These are phyloP conservation scores for Paxillus involutus DNA, from an alignment of 768 basidiomycete species.

Conservation along the genomic window DNA sequence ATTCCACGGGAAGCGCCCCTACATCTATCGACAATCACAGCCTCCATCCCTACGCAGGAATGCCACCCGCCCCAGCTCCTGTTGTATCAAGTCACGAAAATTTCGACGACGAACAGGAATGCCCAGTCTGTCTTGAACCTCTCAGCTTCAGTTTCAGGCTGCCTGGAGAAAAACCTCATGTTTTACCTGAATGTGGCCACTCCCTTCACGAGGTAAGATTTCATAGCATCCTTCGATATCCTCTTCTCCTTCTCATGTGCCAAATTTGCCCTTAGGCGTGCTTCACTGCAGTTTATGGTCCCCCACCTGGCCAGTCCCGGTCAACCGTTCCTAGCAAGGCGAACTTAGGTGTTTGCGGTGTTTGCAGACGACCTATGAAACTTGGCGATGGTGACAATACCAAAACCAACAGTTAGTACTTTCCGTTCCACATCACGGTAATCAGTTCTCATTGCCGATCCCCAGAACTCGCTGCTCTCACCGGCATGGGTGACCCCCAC, in stretches of 20 bases:
- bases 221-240: background rate
- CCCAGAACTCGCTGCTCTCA: conserved; percentile 89
- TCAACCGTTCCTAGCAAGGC: conserved; percentile 62
- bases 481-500: conserved; percentile 77
- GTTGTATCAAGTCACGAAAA: conserved; percentile 67
- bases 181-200: conserved; percentile 97
- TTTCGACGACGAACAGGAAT: conserved; percentile 81
- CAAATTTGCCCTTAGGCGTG: conserved; percentile 64
- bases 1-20: conserved; percentile 38
- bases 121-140: conserved; percentile 95
- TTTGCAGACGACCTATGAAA: conserved; percentile 96
- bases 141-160: conserved; percentile 90
- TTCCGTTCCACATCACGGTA: background rate
- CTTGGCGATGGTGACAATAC: conserved; percentile 84
- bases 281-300: conserved; percentile 95
- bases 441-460: conserved; percentile 7
- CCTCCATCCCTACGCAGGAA: conserved; percentile 56
- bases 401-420: conserved; percentile 80
- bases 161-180: conserved; percentile 95
- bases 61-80: conserved; percentile 66
- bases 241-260: conserved; percentile 1
- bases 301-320: conserved; percentile 61
- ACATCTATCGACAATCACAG: conserved; percentile 35
- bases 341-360: conserved; percentile 93
- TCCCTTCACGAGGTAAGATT: conserved; percentile 84